Evolutionary conservation across 768 basidiomycete genomes (phyloP), one percentile per base, ranked within the genome.

Genomic region (Boletales sp.): DNA sequence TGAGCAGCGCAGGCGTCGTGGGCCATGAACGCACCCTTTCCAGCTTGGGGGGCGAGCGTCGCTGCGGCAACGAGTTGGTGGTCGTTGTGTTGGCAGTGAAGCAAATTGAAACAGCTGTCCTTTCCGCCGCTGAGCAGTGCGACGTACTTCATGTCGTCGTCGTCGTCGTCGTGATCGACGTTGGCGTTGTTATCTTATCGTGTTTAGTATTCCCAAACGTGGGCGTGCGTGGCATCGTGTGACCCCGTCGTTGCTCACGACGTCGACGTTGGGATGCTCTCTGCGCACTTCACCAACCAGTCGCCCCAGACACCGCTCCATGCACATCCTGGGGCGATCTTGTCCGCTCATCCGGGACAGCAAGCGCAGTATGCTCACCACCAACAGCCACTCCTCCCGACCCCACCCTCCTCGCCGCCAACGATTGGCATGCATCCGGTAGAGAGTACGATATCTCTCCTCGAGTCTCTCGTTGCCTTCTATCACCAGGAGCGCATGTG

Each of bases 121-220:
- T 99, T 99, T 29, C 97, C 97, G 35, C 97, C 97, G 51, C 94
- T 97, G 54, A 99, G 83, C 50, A 99, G 73, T 2, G 87, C 95
- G 63, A 98, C 82, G 67, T 92, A 91, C 72, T 93, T 92, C 92
- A 95, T 94, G 42, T 50, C 56, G 13, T 36, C 6, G 40, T 40
- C 39, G 17, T 39, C 10, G 43, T 32, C 32, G 43, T 39, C n/a
- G n/a, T n/a, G 13, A 4, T 31, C 41, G 24, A 24, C 24, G 24
- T 24, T 24, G 24, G 24, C 24, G 24, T 24, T 24, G 24, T 24
- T 24, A 52, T 52, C 53, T 60, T 52, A 64, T 63, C 62, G 43
- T 30, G 35, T 52, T 39, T 51, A 64, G n/a, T n/a, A n/a, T 60
- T 58, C 59, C 60, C 53, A 48, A 38, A 42, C 12, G 37, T 29